Conservation (phyloP, 805 yeast genomes). For the Spathaspora boniae region DNA sequence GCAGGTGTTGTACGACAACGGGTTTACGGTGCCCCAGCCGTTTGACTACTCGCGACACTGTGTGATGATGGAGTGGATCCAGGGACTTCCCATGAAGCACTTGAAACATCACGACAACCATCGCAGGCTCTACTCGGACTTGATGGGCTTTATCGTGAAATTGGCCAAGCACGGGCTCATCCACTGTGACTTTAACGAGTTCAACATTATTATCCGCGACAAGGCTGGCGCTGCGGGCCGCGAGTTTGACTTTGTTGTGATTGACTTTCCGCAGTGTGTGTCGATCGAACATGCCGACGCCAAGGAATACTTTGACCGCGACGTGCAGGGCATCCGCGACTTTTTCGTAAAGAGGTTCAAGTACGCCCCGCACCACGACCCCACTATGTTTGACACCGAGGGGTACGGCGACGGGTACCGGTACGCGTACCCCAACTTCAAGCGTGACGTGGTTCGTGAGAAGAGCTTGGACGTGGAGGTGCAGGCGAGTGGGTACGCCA, state of each 20-base stretch:
- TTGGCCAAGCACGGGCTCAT: slow-evolving; percentile 86
- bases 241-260: slow-evolving; percentile 77
- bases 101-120: slow-evolving; percentile 67
- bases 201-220: slow-evolving; percentile 83
- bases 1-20: slow-evolving; percentile 67
- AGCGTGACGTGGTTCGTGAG: slow-evolving; percentile 66
- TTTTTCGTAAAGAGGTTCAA: slow-evolving; percentile 78
- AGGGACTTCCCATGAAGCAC: slow-evolving; percentile 88
- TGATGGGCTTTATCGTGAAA: slow-evolving; percentile 83
- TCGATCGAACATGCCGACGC: slow-evolving; percentile 91
- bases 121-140: slow-evolving; percentile 70
- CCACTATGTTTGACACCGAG: slow-evolving; percentile 69
- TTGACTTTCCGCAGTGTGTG: slow-evolving; percentile 98
- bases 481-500: slow-evolving; percentile 82
- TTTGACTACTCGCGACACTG: slow-evolving; percentile 88
- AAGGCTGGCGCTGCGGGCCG: slow-evolving; percentile 45
- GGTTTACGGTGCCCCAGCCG: slow-evolving; percentile 85
- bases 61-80: slow-evolving; percentile 86
- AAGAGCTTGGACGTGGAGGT: slow-evolving; percentile 79
- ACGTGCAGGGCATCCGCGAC: slow-evolving; percentile 82
- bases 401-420: slow-evolving; percentile 81
- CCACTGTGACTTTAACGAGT: slow-evolving; percentile 97
- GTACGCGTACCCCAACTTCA: slow-evolving; percentile 74
- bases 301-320: slow-evolving; percentile 82
- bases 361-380: slow-evolving; percentile 66